Conservation (phyloP, 768 basidiomycete genomes). For the Peribolospora kevripleyi region DNA sequence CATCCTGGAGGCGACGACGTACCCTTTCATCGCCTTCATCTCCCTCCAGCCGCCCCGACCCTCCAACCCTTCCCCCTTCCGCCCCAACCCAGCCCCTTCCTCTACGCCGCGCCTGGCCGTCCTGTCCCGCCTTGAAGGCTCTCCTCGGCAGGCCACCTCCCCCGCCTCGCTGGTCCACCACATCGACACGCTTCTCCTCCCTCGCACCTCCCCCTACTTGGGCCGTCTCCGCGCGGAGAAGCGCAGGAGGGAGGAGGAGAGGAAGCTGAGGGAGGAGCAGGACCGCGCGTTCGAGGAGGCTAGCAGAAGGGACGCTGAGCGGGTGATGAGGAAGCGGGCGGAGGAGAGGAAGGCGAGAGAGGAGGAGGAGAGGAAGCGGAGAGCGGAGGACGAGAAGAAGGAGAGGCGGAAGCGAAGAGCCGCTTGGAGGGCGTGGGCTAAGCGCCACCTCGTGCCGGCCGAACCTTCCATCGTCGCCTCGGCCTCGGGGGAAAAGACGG, state of each 20-base stretch:
- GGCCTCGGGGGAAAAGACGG: slow-evolving; percentile 21
- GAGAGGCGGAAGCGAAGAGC: not conserved
- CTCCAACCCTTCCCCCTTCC: slow-evolving; percentile 20
- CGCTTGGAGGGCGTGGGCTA: slow-evolving; percentile 38
- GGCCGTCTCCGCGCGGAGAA: slow-evolving; percentile 30
- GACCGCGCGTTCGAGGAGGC: slow-evolving; percentile 52
- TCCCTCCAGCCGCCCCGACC: slow-evolving; percentile 48
- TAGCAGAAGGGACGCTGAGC: slow-evolving; percentile 40
- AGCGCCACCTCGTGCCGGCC: slow-evolving; percentile 26
- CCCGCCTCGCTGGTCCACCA: slow-evolving; percentile 39
- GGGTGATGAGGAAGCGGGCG: slow-evolving; percentile 33
- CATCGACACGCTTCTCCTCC: slow-evolving; percentile 45
- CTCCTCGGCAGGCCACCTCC: slow-evolving; percentile 35
- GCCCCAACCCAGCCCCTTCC: slow-evolving; percentile 17
- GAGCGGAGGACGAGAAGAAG: slow-evolving; percentile 15
- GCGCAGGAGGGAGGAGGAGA: slow-evolving; percentile 24
- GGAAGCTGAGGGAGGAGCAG: slow-evolving; percentile 40
- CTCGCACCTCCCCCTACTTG: slow-evolving; percentile 56
- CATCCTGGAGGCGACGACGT: slow-evolving; percentile 56
- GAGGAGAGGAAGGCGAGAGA: slow-evolving; percentile 22
- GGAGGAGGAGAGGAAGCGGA: slow-evolving; percentile 20
- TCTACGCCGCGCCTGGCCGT: slow-evolving; percentile 32
- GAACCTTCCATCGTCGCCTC: slow-evolving; percentile 18
- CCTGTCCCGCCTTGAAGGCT: slow-evolving; percentile 62
- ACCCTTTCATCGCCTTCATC: slow-evolving; percentile 77